Conservation (phyloP, 2,329 filamentous ascomycete species). For the Hymenoscyphus repandus region DNA sequence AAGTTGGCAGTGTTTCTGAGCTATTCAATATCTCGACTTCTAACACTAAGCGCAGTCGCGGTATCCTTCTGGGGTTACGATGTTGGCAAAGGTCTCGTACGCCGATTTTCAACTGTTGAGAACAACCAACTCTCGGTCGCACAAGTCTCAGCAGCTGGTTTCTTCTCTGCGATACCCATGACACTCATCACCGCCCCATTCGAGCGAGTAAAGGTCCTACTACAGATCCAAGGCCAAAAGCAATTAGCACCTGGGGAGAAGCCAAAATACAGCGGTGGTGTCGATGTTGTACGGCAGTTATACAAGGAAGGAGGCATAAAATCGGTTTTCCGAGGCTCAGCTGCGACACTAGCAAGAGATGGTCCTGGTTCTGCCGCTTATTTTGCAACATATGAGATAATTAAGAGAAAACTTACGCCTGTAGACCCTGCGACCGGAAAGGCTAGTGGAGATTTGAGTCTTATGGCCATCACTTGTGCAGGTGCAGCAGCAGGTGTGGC, state of each 20-base stretch:
- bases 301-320: slow-evolving; percentile 87
- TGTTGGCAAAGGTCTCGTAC: slow-evolving; percentile 84
- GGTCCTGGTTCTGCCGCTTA: slow-evolving; percentile 91
- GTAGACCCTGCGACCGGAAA: slow-evolving; percentile 69
- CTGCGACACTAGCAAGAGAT: slow-evolving; percentile 88
- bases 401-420: slow-evolving; percentile 83
- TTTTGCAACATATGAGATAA: slow-evolving; percentile 94
- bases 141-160: slow-evolving; percentile 87
- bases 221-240: slow-evolving; percentile 95
- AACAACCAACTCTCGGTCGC: slow-evolving; percentile 72
- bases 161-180: slow-evolving; percentile 97
- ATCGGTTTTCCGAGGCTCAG: slow-evolving; percentile 85
- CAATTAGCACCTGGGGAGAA: slow-evolving; percentile 81
- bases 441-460: slow-evolving; percentile 69
- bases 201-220: slow-evolving; percentile 96
- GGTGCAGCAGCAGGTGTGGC: slow-evolving; percentile 89
- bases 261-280: slow-evolving; percentile 79
- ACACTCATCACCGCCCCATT: slow-evolving; percentile 98
- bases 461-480: slow-evolving; percentile 77
- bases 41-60: slow-evolving; percentile 46
- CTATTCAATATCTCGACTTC: not conserved
- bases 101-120: slow-evolving; percentile 57
- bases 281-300: slow-evolving; percentile 88
- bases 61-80: slow-evolving; percentile 85
- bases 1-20: slow-evolving; percentile 38